phyloP scores from a whole-genome alignment of 768 basidiomycete species.

The Sarcodon sp. region DNA sequence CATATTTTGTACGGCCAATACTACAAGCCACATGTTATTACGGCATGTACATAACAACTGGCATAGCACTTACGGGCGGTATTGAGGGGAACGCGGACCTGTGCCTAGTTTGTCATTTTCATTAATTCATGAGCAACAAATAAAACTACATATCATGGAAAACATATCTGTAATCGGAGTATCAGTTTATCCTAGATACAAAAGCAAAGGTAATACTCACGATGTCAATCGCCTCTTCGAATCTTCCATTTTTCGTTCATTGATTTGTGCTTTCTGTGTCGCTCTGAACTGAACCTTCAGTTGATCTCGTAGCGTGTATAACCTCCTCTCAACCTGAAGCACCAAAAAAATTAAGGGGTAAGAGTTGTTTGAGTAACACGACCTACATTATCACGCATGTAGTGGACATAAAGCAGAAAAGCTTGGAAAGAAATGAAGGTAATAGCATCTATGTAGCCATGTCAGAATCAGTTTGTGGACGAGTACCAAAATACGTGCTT shows the following conservation, averaged over 20 bases:
- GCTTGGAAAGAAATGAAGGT: slow-evolving; percentile 69
- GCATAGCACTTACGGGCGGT: slow-evolving; percentile 38
- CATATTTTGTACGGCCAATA: slow-evolving; percentile 89
- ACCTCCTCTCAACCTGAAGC: slow-evolving; percentile 26
- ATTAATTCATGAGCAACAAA: slow-evolving; percentile 18
- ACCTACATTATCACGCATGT: slow-evolving; percentile 30
- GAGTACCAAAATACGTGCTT: background rate
- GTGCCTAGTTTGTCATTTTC: slow-evolving; percentile 17
- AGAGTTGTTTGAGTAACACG: background rate
- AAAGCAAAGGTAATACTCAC: slow-evolving; percentile 32
- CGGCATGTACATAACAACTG: background rate
- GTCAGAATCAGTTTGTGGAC: no score
- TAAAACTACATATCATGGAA: slow-evolving; percentile 50
- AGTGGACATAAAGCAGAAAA: slow-evolving; percentile 63
- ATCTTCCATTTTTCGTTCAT: slow-evolving; percentile 62
- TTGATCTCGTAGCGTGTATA: slow-evolving; percentile 38
- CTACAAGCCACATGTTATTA: slow-evolving; percentile 8
- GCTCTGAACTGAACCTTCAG: slow-evolving; percentile 42
- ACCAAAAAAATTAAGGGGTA: no score
- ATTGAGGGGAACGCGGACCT: slow-evolving; percentile 74
- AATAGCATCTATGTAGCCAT: slow-evolving; percentile 32
- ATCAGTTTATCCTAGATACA: background rate
- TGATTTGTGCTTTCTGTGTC: slow-evolving; percentile 46
- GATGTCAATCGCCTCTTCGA: slow-evolving; percentile 74
- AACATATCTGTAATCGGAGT: slow-evolving; percentile 36